Conservation (phyloP, 202 grass and related monocot species). For the Bolboschoenoplectus hybrid region DNA sequence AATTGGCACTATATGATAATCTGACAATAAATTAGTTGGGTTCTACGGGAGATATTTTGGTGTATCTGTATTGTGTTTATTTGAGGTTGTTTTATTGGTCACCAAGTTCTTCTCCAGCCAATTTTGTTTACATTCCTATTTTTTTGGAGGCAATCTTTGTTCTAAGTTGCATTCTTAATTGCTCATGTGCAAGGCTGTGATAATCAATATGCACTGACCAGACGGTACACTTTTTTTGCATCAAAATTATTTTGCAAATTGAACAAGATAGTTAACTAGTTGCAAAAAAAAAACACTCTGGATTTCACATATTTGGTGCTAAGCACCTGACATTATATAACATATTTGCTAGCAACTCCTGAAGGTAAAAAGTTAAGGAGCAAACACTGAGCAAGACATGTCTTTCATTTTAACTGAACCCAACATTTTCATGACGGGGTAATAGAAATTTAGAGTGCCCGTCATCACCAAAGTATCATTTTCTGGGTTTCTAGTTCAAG, state of each 20-base stretch:
- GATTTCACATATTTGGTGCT: background rate
- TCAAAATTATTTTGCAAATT: background rate
- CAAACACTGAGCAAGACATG: background rate
- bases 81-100: background rate
- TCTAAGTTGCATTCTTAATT: no score
- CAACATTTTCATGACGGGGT: background rate
- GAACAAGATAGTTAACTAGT: background rate
- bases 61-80: background rate
- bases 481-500: background rate
- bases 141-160: no score
- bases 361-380: background rate
- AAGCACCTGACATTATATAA: background rate
- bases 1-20: background rate
- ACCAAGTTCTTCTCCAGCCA: background rate
- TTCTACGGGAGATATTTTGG: background rate
- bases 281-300: background rate
- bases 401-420: background rate
- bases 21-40: slow-evolving; percentile 11
- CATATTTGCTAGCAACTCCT: background rate
- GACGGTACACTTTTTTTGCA: background rate
- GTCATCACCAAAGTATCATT: background rate
- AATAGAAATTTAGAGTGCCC: background rate
- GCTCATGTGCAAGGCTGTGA: no score
- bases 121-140: no score
- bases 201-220: no score